These are phyloP conservation scores for Ceratocystis cubensis DNA, from an alignment of 2,329 filamentous ascomycete species.

Conservation along the genomic window DNA sequence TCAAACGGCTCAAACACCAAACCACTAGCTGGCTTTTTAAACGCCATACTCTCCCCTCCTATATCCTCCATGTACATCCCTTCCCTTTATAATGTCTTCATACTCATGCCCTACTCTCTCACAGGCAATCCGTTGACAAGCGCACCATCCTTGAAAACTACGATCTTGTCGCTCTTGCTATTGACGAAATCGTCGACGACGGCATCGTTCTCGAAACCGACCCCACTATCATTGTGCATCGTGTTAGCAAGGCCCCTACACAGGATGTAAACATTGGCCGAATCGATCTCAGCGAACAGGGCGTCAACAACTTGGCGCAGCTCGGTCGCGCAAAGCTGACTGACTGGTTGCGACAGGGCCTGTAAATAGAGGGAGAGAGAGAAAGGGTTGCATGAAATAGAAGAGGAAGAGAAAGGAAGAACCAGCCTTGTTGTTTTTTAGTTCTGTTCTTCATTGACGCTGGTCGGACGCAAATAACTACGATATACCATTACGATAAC, in stretches of 20 bases:
- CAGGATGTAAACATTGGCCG: conserved; percentile 87
- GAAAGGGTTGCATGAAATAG: background rate
- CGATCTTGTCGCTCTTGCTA: conserved; percentile 82
- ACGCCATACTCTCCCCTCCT: no score
- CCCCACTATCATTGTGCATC: conserved; percentile 80
- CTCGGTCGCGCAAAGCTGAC: conserved; percentile 85
- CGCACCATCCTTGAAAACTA: conserved; percentile 98
- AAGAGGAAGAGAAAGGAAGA: conserved; percentile 2
- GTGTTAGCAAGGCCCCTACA: conserved; percentile 81
- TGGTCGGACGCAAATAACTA: conserved; percentile 3
- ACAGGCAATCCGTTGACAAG: conserved; percentile 89
- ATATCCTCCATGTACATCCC: background rate
- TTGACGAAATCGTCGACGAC: conserved; percentile 91
- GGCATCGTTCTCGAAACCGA: conserved; percentile 97
- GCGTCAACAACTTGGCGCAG: conserved; percentile 84
- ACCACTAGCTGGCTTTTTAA: background rate
- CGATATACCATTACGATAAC: conserved; percentile 14
- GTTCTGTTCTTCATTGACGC: conserved; percentile 20
- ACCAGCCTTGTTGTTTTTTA: conserved; percentile 21
- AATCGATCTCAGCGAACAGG: conserved; percentile 91
- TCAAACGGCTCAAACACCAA: no score
- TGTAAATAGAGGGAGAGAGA: conserved; percentile 35
- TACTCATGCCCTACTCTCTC: background rate
- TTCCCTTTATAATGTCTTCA: conserved; percentile 17
- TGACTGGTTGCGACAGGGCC: conserved; percentile 76